A percentile compares a stretch with the other conserved stretches of the same genome.
phyloP scores from a whole-genome alignment of 2,329 filamentous ascomycete genomes.

The Aspergillus hiratsukae region DNA sequence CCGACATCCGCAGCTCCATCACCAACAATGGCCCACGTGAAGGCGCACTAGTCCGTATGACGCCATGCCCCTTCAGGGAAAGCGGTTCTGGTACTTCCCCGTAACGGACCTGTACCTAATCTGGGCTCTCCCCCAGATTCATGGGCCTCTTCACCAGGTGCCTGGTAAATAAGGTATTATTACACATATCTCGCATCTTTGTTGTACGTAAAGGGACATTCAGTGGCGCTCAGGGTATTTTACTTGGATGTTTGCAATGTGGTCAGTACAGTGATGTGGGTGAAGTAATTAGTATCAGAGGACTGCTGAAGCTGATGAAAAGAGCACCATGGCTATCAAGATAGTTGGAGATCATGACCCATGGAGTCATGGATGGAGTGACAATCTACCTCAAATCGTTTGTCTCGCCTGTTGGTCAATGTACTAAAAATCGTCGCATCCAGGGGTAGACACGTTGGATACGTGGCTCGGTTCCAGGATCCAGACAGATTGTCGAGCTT shows the following conservation, averaged over 20 bases:
- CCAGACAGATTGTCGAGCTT: background rate
- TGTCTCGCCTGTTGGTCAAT: background rate
- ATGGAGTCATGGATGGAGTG: too few species aligned
- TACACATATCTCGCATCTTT: background rate
- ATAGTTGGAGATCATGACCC: too few species aligned
- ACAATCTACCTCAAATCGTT: background rate
- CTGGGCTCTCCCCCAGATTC: constrained; percentile 3
- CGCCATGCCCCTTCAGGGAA: constrained; percentile 15
- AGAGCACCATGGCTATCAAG: background rate
- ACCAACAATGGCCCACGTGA: constrained; percentile 17
- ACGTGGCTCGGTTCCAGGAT: background rate
- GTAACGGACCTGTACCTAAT: constrained; percentile 7
- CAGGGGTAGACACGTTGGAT: background rate
- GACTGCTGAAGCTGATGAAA: background rate
- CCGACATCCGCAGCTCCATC: constrained; percentile 9
- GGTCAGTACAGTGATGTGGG: background rate
- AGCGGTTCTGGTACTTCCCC: background rate
- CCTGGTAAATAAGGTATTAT: background rate
- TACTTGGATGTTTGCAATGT: background rate
- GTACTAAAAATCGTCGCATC: background rate
- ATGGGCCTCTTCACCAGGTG: background rate
- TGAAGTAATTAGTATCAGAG: background rate
- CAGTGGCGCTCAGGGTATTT: background rate
- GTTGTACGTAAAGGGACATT: background rate
- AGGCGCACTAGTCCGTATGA: constrained; percentile 2